Percentiles rank a stretch among this genome's conserved stretches.
Evolutionary conservation across 1,284 basidiomycete species (phyloP).

Genomic region (Irpex sp.): DNA sequence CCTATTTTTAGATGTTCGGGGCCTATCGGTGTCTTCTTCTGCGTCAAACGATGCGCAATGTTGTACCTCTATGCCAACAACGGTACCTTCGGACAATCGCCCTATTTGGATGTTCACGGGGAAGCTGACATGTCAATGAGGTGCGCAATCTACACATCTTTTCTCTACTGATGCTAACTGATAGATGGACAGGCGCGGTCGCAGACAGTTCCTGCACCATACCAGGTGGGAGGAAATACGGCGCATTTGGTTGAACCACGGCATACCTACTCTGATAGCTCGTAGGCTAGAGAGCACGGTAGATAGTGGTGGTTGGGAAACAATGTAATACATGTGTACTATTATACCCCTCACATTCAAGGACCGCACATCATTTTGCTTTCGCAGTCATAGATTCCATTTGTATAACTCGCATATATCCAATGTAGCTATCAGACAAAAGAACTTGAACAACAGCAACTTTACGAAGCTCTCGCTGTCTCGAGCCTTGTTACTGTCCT

Average conservation of each 20-base stretch:
- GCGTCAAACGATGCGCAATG: conserved; percentile 90
- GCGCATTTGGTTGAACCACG: conserved; percentile 87
- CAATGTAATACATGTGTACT: conserved; percentile 44
- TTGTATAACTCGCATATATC: conserved; percentile 5
- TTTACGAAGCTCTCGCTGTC: conserved; percentile 3
- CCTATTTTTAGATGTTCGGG: conserved; percentile 77
- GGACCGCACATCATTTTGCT: conserved; percentile 1
- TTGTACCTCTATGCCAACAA: conserved; percentile 90
- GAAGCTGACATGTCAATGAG: conserved; percentile 93
- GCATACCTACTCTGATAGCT: conserved; percentile 88
- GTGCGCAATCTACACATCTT: conserved; percentile 37
- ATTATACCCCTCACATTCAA: conserved; percentile 4
- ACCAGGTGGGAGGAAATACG: conserved; percentile 91
- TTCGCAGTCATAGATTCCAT: conserved; percentile 5
- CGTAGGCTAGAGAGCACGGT: conserved; percentile 84
- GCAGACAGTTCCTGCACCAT: conserved; percentile 84
- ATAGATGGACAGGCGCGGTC: conserved; percentile 58
- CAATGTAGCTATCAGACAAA: conserved; percentile 4
- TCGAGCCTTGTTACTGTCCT: conserved; percentile 29
- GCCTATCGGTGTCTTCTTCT: conserved; percentile 85
- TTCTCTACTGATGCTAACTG: background rate
- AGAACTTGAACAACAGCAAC: background rate
- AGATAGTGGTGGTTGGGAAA: conserved; percentile 94
- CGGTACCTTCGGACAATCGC: conserved; percentile 85
- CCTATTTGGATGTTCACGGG: conserved; percentile 94